Evolutionary conservation across 1,284 basidiomycete genomes (phyloP), one percentile per base, ranked within the genome.

Genomic region (Coniferiporia sulphurascens): DNA sequence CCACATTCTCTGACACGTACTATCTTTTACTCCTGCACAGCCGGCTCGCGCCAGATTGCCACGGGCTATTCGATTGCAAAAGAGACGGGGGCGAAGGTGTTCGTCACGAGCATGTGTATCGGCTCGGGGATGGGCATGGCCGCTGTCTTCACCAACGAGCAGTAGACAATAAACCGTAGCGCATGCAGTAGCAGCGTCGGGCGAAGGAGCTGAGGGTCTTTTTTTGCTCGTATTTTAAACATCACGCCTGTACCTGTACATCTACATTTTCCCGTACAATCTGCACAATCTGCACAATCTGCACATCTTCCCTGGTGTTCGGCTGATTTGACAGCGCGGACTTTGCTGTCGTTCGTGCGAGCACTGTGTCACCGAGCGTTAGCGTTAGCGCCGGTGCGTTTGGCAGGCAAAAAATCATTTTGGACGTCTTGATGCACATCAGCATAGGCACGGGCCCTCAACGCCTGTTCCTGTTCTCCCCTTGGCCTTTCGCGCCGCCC

Each of bases 91-190:
- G 80, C 80, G 48, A 89, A 87, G 73, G 73, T 93, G 57, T 93
- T 96, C 65, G 87, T 93, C 49, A 93, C 93, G 1, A 91, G 86
- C 67, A 98, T 98, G 96, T 98, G 96, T 73, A 91, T 98, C 68
- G 95, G 95, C 19, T 86, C 84, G 36, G 93, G 92, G 43, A 96
- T 97, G 95, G 91, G 85, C 56, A 91, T 91, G 84, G 83, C 83
- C 34, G 83, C 78, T 52, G 80, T 95, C n/a, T 89, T 95, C 67
- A 89, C 92, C 58, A 91, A 80, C 72, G 93, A 95, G 78, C 86
- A 90, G 65, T 90, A n/a, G 17, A 9, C 44, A 27, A 27, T 27
- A 27, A 27, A 27, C 27, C 27, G 27, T 27, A 27, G 27, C 27
- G 27, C 27, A 27, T 27, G 27, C 27, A 27, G 27, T 5, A 5